Evolutionary conservation across 257 asterid genomes (phyloP), one percentile per base, ranked within the genome.

Genomic region (Solanum pimpinellifolium): DNA sequence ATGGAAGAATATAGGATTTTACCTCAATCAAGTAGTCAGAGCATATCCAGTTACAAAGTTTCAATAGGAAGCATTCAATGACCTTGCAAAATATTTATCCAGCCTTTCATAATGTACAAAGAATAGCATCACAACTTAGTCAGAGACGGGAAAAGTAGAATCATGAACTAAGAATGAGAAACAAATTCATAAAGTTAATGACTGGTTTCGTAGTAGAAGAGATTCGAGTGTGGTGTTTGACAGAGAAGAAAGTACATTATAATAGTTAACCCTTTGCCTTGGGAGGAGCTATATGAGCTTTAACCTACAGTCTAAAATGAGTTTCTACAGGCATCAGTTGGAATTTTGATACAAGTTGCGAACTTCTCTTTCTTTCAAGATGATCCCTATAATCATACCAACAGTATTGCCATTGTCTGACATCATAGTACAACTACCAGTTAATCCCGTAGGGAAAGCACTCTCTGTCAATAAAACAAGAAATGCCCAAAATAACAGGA

Each of bases 341-440:
- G 42, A 91, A 25, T 92, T 92, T 88, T 89, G 80, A 5, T 66
- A 66, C 12, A 66, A 25, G 73, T n/a, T 66, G 73, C 0, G 3
- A 66, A 66, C 73, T 65, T n/a, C 33, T 66, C 14, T 66, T 66
- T 25, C 35, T 66, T 66, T 25, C 16, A 66, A 66, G 73, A 66
- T 60, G 69, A 60, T 60, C 69, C 29, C 69, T 60, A 60, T 60
- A 23, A 60, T 13, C 69, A 60, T 60, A 60, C 69, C 29, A 60
- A 60, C 69, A 60, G 29, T 21, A 11, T 6, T 60, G 15, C 69
- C 69, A 23, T 23, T 60, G 69, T 23, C n/a, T 10, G 69, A 60
- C 69, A 60, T 29, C 69, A 60, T 60, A 10, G 7, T 25, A 60
- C 29, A 60, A 60, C 29, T 60, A 60, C 23, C 69, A 60, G 29